Base-by-base conservation (phyloP, 306 rosid species). In the Vicia sativa region DNA sequence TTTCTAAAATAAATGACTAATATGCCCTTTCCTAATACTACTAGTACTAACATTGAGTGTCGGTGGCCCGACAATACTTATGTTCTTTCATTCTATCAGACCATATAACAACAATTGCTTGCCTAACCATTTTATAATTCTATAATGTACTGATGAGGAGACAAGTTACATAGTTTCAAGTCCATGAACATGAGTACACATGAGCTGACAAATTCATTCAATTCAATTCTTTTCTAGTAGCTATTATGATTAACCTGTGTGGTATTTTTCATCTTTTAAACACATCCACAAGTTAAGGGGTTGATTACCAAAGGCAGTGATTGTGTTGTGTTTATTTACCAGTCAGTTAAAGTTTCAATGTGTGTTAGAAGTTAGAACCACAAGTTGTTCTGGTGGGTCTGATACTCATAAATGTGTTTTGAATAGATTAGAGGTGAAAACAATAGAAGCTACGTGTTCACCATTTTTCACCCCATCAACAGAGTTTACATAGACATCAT, bases 61-160 rank as follows among this genome's bases (percentile, higher is more conserved):
- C 96, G 96, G 96, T 84, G 77, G 80, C 66, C 86, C 79, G 84
- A 83, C 85, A 83, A 23, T 71, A 57, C 78, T 39, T 23, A 58
- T 76, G 73, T 44, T 61, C 26, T 23, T 65, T 74, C 62, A 66
- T 26, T 41, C 69, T 16, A 46, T 56, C 63, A 7, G 58, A 58
- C 75, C 77, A 29, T 43, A 50, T n/a, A n/a, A n/a, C n/a, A n/a
- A n/a, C n/a, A n/a, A n/a, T n/a, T n/a, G n/a, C n/a, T n/a, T n/a
- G 72, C 72, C 75, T 61, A 53, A 11, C 63, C 57, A 78, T 44
- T 49, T 57, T 42, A 66, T 73, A 75, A 67, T 73, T 73, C 76
- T 71, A 63, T 44, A 58, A 50, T 49, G 81, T 76, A 35, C 78
- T 43, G 50, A 10, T 42, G 73, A 68, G 81, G 70, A 59, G 87